Evolutionary conservation across 805 yeast genomes (phyloP).

Genomic region (Tetrapisispora nanseiensis): DNA sequence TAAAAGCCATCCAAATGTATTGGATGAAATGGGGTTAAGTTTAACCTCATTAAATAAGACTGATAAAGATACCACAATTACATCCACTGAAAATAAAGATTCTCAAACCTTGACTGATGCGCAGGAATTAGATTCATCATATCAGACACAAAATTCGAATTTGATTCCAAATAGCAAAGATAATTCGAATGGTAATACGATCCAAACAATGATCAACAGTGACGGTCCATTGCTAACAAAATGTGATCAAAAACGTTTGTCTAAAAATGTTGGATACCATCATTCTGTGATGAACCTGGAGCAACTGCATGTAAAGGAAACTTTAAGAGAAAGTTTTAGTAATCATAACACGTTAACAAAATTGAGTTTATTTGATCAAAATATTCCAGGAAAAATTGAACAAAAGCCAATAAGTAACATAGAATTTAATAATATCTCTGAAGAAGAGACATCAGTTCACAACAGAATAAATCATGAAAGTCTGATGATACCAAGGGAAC

Average conservation of each 20-base stretch:
- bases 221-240: constrained; percentile 17
- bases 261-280: constrained; percentile 21
- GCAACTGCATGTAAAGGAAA: constrained; percentile 23
- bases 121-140: no score
- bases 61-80: no score
- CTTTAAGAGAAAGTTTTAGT: constrained; percentile 16
- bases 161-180: neutral
- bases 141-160: no score
- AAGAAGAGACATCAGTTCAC: neutral
- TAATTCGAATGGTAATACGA: no score
- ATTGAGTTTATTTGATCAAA: neutral
- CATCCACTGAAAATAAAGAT: no score
- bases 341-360: neutral
- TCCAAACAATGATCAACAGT: neutral
- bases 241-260: constrained; percentile 17
- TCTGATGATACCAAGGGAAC: neutral
- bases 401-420: neutral
- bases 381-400: neutral
- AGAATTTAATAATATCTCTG: no score
- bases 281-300: constrained; percentile 26
- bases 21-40: neutral
- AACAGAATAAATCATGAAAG: neutral
- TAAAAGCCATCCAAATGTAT: neutral
- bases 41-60: neutral
- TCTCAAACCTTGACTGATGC: no score